Conservation (phyloP, 176 grass and related monocot genomes). For the Cenchrus americanus region DNA sequence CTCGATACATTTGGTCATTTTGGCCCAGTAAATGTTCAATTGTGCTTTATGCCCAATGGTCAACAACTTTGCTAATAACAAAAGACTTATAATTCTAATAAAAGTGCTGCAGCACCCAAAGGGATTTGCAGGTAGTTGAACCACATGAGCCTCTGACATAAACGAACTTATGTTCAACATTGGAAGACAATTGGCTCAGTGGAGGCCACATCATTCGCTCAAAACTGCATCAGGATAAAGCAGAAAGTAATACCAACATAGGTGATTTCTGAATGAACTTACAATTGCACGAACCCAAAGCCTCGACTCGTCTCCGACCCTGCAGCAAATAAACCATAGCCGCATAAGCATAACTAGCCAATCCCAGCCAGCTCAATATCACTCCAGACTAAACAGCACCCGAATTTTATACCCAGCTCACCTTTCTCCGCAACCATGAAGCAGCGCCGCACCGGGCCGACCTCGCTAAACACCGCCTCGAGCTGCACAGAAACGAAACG, state of each 20-base stretch:
- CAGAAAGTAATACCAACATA: background rate
- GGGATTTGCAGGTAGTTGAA: background rate
- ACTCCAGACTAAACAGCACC: background rate
- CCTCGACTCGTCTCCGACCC: conserved; percentile 78
- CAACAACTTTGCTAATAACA: background rate
- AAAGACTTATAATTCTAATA: background rate
- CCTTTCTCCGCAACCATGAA: conserved; percentile 89
- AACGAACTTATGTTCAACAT: background rate
- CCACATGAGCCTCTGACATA: background rate
- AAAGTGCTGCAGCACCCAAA: background rate
- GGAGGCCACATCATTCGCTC: background rate
- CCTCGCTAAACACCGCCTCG: conserved; percentile 82
- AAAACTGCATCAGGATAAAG: background rate
- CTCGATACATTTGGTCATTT: background rate
- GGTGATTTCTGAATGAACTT: conserved; percentile 46
- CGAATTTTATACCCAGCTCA: conserved; percentile 20
- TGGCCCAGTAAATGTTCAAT: background rate
- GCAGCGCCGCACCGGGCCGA: conserved; percentile 91
- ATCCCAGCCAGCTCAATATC: background rate
- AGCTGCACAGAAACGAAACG: conserved; percentile 52
- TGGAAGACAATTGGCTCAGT: background rate
- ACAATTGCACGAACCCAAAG: conserved; percentile 94
- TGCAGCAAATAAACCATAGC: conserved; percentile 36
- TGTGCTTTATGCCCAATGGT: background rate
- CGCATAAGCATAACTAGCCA: background rate